Base-by-base conservation (phyloP, 441 rosid genomes). In the Populus trichocarpa region DNA sequence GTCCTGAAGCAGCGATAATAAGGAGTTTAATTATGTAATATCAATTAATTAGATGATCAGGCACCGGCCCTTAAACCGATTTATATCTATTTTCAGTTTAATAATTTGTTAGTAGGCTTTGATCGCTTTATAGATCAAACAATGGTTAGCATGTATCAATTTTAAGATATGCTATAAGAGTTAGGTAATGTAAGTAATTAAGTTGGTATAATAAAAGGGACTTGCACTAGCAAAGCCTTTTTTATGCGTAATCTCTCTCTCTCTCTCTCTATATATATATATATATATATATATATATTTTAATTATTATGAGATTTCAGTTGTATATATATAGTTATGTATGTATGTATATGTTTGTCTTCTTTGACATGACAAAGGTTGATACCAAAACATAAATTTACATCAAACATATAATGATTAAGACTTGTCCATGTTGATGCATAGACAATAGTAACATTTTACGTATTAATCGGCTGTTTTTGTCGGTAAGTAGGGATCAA, bases 1-100 rank as follows among this genome's bases (percentile, higher is more conserved):
- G 93, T 80, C 88, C 97, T 28, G 94, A 95, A 84, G 98, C 98
- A 26, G 87, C 97, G n/a, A 92, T 95, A 32, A 90, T 95, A 67
- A 87, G 97, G 89, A 95, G 95, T 80, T 82, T 95, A 82, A 85
- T 95, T 30, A 86, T 84, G 93, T 88, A 83, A 88, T 84, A 69
- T 5, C 6, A 28, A 35, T 35, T 35, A 35, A 5, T 16, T 20
- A 22, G 25, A 64, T 23, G 30, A 64, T 10, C 4, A 64, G 25
- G 30, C 14, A 16, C 30, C 7, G 22, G 8, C 50, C 28, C 35
- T 38, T 64, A 28, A 28, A 28, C 30, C 30, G 30, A 35, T 33
- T 4, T 46, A 32, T 13, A 23, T 74, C 18, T 66, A 30, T 40
- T 66, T n/a, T 42, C 71, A 32, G 65, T 33, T 69, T 53, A 64